These are phyloP conservation scores for Barbarea vulgaris DNA, from an alignment of 345 rosid genomes.

Conservation along the genomic window DNA sequence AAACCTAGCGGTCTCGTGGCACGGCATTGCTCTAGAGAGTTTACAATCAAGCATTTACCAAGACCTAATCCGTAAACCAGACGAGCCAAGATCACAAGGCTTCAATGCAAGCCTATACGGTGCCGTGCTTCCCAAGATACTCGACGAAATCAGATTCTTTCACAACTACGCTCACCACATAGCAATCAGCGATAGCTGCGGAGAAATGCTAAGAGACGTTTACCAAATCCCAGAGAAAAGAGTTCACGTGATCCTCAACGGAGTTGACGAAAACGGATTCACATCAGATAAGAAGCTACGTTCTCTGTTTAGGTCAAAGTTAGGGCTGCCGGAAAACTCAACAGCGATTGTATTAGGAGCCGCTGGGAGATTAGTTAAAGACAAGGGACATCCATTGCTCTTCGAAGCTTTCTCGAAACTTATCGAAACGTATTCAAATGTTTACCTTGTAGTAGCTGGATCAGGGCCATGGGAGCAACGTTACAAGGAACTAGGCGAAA, in stretches of 20 bases:
- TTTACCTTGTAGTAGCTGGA: slow-evolving; percentile 74
- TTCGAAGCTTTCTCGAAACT: slow-evolving; percentile 63
- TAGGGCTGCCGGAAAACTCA: slow-evolving; percentile 59
- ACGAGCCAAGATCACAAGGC: slow-evolving; percentile 58
- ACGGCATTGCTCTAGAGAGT: slow-evolving; percentile 91
- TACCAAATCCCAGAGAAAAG: slow-evolving; percentile 80
- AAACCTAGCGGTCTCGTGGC: slow-evolving; percentile 87
- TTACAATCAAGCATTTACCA: slow-evolving; percentile 76
- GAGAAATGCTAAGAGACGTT: slow-evolving; percentile 86
- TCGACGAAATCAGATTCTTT: slow-evolving; percentile 84
- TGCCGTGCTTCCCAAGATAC: slow-evolving; percentile 65
- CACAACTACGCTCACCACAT: slow-evolving; percentile 77
- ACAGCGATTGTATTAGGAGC: slow-evolving; percentile 65
- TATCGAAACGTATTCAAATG: slow-evolving; percentile 43
- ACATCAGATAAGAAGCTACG: slow-evolving; percentile 49
- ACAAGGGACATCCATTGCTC: slow-evolving; percentile 89
- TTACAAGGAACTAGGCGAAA: slow-evolving; percentile 65
- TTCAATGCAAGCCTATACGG: slow-evolving; percentile 55
- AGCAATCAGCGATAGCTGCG: slow-evolving; percentile 93
- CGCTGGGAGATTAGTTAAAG: slow-evolving; percentile 89
- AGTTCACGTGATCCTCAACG: slow-evolving; percentile 91
- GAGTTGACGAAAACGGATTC: slow-evolving; percentile 71
- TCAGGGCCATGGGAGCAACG: slow-evolving; percentile 89
- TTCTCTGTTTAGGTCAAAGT: slow-evolving; percentile 54
- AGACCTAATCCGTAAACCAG: slow-evolving; percentile 67